Evolutionary conservation across 176 grass and related monocot genomes (phyloP).

Genomic region (Oryza officinalis): DNA sequence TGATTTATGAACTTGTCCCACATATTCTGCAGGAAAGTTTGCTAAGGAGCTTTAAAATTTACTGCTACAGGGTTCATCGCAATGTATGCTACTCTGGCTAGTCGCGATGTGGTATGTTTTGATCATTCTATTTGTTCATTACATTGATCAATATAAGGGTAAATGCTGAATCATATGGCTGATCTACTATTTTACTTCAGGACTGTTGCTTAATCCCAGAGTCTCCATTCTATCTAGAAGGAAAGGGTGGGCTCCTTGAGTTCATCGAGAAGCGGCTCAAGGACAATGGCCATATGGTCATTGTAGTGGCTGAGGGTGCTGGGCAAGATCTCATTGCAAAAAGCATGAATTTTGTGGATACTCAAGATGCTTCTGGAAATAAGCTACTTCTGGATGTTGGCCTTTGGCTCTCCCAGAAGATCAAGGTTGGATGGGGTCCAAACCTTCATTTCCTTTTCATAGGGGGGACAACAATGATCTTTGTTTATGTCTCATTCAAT

Average conservation of each 20-base stretch:
- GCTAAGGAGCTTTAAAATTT: conserved; percentile 28
- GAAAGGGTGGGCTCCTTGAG: conserved; percentile 89
- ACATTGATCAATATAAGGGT: not conserved
- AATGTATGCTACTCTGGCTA: conserved; percentile 95
- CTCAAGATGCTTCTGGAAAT: conserved; percentile 94
- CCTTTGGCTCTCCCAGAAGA: conserved; percentile 94
- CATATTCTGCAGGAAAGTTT: conserved; percentile 11
- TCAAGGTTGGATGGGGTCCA: conserved; percentile 72
- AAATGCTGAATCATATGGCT: conserved; percentile 12
- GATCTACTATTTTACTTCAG: conserved; percentile 44
- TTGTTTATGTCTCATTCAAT: not conserved
- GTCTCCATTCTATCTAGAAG: conserved; percentile 87
- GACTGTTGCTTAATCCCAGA: conserved; percentile 97
- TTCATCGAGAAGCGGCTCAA: conserved; percentile 85
- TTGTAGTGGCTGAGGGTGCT: conserved; percentile 97
- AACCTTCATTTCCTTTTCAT: conserved; percentile 33
- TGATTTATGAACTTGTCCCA: not conserved
- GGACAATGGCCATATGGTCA: conserved; percentile 92
- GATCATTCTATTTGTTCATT: not conserved
- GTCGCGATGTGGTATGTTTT: conserved; percentile 86
- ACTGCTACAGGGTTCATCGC: conserved; percentile 81
- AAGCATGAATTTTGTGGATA: conserved; percentile 68
- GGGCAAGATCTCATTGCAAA: conserved; percentile 85
- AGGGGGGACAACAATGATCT: conserved; percentile 21
- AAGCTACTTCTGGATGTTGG: conserved; percentile 93